Percentiles rank a stretch among this genome's conserved stretches.
These are phyloP conservation scores for Sphaceloma murrayae DNA, from an alignment of 2,329 filamentous ascomycete species.

Conservation along the genomic window DNA sequence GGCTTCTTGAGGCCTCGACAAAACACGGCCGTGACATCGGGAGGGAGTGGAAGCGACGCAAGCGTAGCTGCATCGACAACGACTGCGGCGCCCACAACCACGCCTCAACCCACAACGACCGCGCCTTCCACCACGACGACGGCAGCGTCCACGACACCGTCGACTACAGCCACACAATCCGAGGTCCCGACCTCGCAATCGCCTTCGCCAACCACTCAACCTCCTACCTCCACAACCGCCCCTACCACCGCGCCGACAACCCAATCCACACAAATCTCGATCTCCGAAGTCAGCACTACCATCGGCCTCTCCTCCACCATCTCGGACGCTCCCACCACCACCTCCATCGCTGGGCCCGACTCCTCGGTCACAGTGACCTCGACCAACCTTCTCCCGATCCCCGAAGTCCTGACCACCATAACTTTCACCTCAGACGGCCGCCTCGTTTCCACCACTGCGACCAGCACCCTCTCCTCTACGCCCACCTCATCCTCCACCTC, in stretches of 20 bases:
- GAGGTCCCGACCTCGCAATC: conserved; percentile 12
- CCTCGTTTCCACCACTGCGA: conserved; percentile 34
- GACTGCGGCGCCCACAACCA: conserved; percentile 14
- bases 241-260: conserved; percentile 15
- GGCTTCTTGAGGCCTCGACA: conserved; percentile 11
- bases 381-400: conserved; percentile 29
- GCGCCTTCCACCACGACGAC: conserved; percentile 15
- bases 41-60: not conserved
- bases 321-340: conserved; percentile 18
- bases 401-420: conserved; percentile 31
- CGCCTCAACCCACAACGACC: conserved; percentile 18
- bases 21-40: not conserved
- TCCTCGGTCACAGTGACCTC: conserved; percentile 26
- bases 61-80: not conserved
- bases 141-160: conserved; percentile 2
- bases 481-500: too few relatives aligned
- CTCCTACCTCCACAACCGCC: conserved; percentile 12
- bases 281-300: conserved; percentile 17
- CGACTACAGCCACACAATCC: conserved; percentile 3
- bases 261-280: conserved; percentile 12
- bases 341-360: conserved; percentile 21
- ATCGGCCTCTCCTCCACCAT: conserved; percentile 16
- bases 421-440: conserved; percentile 34
- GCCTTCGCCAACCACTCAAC: conserved; percentile 14
- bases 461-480: conserved; percentile 32